phyloP scores from a whole-genome alignment of 495 filamentous ascomycete species.

The Articulospora tetracladia region DNA sequence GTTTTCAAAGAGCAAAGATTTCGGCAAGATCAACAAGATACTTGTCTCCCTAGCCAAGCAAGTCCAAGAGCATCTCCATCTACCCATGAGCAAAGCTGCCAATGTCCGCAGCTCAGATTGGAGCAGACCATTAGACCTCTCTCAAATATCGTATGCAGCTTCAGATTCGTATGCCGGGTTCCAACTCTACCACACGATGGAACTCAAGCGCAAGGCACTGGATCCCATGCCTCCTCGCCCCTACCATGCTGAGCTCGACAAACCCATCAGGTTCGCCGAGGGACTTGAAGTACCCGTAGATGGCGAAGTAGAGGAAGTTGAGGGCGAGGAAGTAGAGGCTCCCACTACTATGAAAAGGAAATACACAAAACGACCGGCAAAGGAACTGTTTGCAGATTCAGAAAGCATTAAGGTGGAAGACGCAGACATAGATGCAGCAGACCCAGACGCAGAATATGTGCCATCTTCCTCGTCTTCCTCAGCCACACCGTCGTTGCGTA shows the following conservation, averaged over 20 bases:
- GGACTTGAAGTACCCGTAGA: conserved; percentile 29
- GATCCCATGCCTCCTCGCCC: conserved; percentile 68
- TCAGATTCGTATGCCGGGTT: conserved; percentile 79
- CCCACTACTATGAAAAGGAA: not conserved
- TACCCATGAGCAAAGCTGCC: conserved; percentile 73
- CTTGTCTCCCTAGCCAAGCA: conserved; percentile 63
- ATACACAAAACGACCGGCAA: not conserved
- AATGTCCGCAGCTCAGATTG: conserved; percentile 70
- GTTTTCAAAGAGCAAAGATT: conserved; percentile 44
- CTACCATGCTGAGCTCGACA: conserved; percentile 57
- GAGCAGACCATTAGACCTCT: conserved; percentile 51
- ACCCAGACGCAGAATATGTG: not conserved
- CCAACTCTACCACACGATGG: conserved; percentile 65
- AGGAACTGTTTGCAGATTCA: not conserved
- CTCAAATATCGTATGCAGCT: conserved; percentile 79
- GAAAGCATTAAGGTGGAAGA: not conserved
- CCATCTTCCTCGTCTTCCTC: not conserved
- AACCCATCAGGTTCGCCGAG: conserved; percentile 51
- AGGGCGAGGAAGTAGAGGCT: conserved; percentile 14
- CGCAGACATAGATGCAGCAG: not conserved
- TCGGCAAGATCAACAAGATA: conserved; percentile 56
- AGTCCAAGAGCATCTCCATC: conserved; percentile 63
- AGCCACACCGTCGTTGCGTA: not conserved
- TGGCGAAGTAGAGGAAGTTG: conserved; percentile 29
- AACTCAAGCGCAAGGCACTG: conserved; percentile 60